phyloP scores from a whole-genome alignment of 1,284 basidiomycete species.

The Ceratobasidium sp. region DNA sequence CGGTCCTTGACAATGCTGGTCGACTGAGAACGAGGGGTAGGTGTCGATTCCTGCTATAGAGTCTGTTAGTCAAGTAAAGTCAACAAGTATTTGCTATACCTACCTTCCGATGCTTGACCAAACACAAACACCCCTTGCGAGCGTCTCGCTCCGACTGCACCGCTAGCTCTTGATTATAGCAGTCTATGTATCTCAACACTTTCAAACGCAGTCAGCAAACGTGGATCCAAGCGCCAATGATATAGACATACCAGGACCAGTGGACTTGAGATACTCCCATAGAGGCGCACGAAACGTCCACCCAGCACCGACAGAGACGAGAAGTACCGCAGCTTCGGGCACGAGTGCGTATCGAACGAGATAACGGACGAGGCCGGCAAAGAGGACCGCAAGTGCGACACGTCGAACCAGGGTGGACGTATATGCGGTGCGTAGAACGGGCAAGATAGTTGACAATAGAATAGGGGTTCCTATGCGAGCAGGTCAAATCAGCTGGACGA shows the following conservation, averaged over 20 bases:
- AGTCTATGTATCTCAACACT: too few relatives aligned
- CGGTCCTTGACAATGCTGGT: too few relatives aligned
- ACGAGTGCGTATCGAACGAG: background rate
- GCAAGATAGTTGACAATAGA: background rate
- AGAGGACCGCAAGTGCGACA: background rate
- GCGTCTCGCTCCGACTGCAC: too few relatives aligned
- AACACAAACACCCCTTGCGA: too few relatives aligned
- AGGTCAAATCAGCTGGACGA: background rate
- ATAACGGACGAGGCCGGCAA: background rate
- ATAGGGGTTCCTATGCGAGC: background rate
- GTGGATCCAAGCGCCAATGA: too few relatives aligned
- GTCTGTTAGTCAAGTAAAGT: too few relatives aligned
- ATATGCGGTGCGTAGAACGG: background rate
- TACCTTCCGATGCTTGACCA: too few relatives aligned
- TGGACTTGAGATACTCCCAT: background rate
- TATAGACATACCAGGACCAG: background rate
- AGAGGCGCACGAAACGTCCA: background rate
- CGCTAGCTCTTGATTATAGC: too few relatives aligned
- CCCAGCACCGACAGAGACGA: background rate
- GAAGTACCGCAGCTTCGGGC: background rate
- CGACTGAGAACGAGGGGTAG: too few relatives aligned
- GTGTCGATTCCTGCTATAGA: too few relatives aligned
- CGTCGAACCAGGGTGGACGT: background rate
- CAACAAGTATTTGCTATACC: too few relatives aligned
- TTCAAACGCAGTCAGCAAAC: too few relatives aligned